These are phyloP conservation scores for Hondaea fermentalgiana DNA, from an alignment of 108 stramenopile species.

Conservation along the genomic window DNA sequence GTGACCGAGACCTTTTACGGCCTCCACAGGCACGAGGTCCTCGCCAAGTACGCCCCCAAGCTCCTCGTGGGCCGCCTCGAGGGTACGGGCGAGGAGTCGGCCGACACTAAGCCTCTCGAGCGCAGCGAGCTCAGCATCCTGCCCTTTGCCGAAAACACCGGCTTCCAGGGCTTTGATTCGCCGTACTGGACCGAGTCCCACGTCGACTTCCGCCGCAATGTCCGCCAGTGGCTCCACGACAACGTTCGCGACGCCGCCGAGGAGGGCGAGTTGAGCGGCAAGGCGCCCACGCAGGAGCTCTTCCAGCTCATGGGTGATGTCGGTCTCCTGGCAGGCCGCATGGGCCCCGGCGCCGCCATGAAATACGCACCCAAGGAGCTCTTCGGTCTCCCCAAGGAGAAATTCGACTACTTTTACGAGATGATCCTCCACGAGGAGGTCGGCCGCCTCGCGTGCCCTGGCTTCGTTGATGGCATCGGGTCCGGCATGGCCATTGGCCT, in stretches of 20 bases:
- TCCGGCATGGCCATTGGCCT: slow-evolving; percentile 8
- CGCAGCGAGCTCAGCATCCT: not conserved
- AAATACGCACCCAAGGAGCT: not conserved
- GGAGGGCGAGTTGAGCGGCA: slow-evolving; percentile 13
- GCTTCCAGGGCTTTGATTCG: not conserved
- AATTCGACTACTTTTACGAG: not conserved
- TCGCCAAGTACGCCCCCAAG: not conserved
- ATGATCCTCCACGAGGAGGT: slow-evolving; percentile 13
- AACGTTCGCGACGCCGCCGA: not conserved
- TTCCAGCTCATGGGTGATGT: not conserved
- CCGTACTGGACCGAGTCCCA: not conserved
- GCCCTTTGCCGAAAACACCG: not conserved
- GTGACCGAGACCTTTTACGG: not conserved
- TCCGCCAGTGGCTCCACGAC: slow-evolving; percentile 15
- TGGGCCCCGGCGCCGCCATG: not conserved
- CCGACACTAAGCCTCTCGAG: not conserved
- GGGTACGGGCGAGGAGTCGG: not conserved
- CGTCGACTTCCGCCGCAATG: not conserved
- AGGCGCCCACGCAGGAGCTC: not conserved
- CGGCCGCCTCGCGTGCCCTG: slow-evolving; percentile 14
- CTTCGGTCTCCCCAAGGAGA: not conserved
- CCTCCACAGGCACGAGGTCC: slow-evolving; percentile 13
- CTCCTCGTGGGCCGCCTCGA: slow-evolving; percentile 9
- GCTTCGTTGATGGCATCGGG: not conserved
- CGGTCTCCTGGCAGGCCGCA: not conserved